Conservation (phyloP, 192 early-diverging fungal genomes). For the Glomus cerebriforme region DNA sequence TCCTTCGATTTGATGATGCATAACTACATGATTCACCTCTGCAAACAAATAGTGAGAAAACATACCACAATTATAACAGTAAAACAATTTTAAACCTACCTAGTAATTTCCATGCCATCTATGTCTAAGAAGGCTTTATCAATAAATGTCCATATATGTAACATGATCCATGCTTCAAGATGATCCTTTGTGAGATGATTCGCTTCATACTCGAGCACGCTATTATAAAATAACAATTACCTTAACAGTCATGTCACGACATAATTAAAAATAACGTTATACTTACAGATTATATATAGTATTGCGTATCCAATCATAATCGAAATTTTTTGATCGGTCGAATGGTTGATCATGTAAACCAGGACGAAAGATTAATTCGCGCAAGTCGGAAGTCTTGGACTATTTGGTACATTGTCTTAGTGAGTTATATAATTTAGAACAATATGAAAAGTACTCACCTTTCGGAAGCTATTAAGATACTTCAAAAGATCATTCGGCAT, state of each 20-base stretch:
- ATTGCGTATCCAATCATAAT: slow-evolving; percentile 34
- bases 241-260: slow-evolving; percentile 11
- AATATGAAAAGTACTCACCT: slow-evolving; percentile 28
- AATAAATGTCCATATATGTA: slow-evolving; percentile 37
- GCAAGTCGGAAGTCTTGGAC: slow-evolving; percentile 12
- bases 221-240: slow-evolving; percentile 23
- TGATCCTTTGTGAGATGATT: slow-evolving; percentile 24
- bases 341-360: slow-evolving; percentile 28
- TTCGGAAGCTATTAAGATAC: slow-evolving; percentile 30
- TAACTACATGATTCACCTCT: slow-evolving; percentile 20
- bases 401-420: slow-evolving; percentile 21
- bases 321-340: too few relatives aligned
- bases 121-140: slow-evolving; percentile 34
- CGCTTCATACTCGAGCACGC: slow-evolving; percentile 34
- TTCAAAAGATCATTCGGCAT: slow-evolving; percentile 29
- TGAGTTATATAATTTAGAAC: slow-evolving; percentile 25
- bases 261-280: neutral
- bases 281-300: slow-evolving; percentile 34
- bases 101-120: slow-evolving; percentile 25
- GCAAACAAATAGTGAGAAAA: neutral
- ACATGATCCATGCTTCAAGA: slow-evolving; percentile 32
- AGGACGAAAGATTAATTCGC: slow-evolving; percentile 29
- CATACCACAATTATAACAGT: neutral
- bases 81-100: slow-evolving; percentile 30
- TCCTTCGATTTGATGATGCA: slow-evolving; percentile 18